Conservation (phyloP, 441 rosid species). For the Gossypium aridum region DNA sequence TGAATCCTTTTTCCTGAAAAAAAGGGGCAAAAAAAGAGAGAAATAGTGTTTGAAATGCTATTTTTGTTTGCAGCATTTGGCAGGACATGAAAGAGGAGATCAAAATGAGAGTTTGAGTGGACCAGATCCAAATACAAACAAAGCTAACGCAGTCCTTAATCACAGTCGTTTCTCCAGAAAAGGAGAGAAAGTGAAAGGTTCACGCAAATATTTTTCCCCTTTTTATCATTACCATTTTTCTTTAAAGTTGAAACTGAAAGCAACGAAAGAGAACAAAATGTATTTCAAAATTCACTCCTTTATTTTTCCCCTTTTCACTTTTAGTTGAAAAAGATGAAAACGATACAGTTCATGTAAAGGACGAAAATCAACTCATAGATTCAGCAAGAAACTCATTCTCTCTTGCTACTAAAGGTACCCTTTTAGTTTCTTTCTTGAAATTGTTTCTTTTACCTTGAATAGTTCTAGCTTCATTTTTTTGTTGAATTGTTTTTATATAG, state of each 20-base stretch:
- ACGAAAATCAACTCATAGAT: slow-evolving; percentile 41
- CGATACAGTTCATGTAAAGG: slow-evolving; percentile 29
- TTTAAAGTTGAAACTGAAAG: slow-evolving; percentile 10
- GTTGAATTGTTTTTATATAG: slow-evolving; percentile 23
- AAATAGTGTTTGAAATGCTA: slow-evolving; percentile 9
- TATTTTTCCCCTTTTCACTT: slow-evolving; percentile 21
- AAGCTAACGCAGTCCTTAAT: slow-evolving; percentile 35
- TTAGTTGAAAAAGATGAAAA: slow-evolving; percentile 48
- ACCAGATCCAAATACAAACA: slow-evolving; percentile 72
- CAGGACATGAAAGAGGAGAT: slow-evolving; percentile 50
- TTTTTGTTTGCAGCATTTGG: slow-evolving; percentile 46
- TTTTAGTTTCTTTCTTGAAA: background rate
- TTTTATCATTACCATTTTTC: background rate
- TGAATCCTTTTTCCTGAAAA: background rate
- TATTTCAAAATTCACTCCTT: slow-evolving; percentile 19
- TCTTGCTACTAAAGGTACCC: slow-evolving; percentile 72
- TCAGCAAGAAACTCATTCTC: slow-evolving; percentile 89
- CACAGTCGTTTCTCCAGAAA: slow-evolving; percentile 49
- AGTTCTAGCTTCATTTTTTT: background rate
- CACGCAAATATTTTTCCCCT: slow-evolving; percentile 6
- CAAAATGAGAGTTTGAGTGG: slow-evolving; percentile 47
- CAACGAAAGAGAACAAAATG: slow-evolving; percentile 9
- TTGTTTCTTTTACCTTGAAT: background rate
- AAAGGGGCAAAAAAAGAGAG: background rate
- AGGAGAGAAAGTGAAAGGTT: slow-evolving; percentile 62